Evolutionary conservation across 495 filamentous ascomycete genomes (phyloP), one percentile per base, ranked within the genome.

Genomic region (Hypoxylon fuscum): DNA sequence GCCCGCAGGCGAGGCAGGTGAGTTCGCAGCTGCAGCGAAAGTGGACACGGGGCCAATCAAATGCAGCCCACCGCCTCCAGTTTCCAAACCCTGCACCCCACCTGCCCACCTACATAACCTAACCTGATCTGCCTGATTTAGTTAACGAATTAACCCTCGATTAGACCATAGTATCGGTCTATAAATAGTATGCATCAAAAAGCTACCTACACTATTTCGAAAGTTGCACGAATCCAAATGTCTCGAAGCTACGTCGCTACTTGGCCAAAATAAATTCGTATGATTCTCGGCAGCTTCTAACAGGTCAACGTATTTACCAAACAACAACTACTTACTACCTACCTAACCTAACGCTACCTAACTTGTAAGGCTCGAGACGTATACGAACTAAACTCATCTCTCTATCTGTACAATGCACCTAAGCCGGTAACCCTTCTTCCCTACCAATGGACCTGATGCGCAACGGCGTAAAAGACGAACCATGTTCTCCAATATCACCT

Each of bases 401-500:
- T 34, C 44, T 21, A 45, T 45, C 20, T 25, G 29, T 60, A 68
- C 54, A 23, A 72, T 72, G 69, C 63, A 47, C 41, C 54, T 47
- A 46, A 60, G 44, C 27, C 59, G 63, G 67, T 72, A 64, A 59
- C 64, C 44, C 34, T 48, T 56, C 49, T n/a, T n/a, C n/a, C n/a
- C n/a, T 57, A 48, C 69, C 66, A 68, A 76, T 76, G 74, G 72
- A 70, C 47, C 60, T 64, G 55, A 70, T 48, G 50, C 62, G 59
- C 65, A 62, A 66, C 47, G 27, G 29, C 62, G 46, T 49, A 51
- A 65, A 57, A 49, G 32, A 59, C 55, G 11, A 59, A 81, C 76
- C 72, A 95, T 96, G 92, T 91, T 96, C 76, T 88, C 90, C 73
- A 79, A 66, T 58, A 93, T 96, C 76, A 88, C 91, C 64, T 86